Percentiles rank a stretch among this genome's conserved stretches.
Conservation (phyloP, 2,329 filamentous ascomycete species). For the Chaetomiaceae sp. region DNA sequence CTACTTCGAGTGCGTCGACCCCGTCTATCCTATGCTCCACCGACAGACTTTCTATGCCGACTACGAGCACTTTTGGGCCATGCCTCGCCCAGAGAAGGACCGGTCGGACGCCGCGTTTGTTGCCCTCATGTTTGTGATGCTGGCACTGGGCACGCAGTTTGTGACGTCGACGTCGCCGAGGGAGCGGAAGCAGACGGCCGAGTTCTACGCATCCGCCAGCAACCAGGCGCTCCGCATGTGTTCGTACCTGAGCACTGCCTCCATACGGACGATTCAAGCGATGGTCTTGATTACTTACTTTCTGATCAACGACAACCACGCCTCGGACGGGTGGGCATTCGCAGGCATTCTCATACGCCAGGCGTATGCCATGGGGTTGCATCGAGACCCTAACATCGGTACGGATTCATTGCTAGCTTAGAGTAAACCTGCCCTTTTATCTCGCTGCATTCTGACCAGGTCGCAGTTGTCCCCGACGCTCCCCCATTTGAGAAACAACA, state of each 20-base stretch:
- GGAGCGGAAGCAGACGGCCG: slow-evolving; percentile 67
- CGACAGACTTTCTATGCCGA: slow-evolving; percentile 69
- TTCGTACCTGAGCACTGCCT: slow-evolving; percentile 70
- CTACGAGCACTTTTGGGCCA: slow-evolving; percentile 71
- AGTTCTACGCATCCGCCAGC: slow-evolving; percentile 74
- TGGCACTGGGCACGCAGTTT: slow-evolving; percentile 74
- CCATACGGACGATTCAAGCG: slow-evolving; percentile 65
- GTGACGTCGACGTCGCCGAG: slow-evolving; percentile 52
- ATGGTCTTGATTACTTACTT: slow-evolving; percentile 83
- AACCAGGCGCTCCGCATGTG: slow-evolving; percentile 71
- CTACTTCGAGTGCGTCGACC: slow-evolving; percentile 68
- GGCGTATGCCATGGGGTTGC: slow-evolving; percentile 74
- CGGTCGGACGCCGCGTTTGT: slow-evolving; percentile 61
- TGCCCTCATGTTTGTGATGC: slow-evolving; percentile 68
- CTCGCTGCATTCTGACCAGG: too few species aligned
- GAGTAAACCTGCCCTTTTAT: too few species aligned
- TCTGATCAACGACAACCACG: slow-evolving; percentile 79
- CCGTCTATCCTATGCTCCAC: slow-evolving; percentile 76
- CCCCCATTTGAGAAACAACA: slow-evolving; percentile 69
- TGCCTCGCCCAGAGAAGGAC: slow-evolving; percentile 51
- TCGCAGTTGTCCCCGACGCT: slow-evolving; percentile 55
- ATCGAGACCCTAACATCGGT: slow-evolving; percentile 71
- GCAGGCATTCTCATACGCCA: slow-evolving; percentile 71
- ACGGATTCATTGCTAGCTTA: too few species aligned
- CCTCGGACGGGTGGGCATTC: slow-evolving; percentile 77